These are phyloP conservation scores for Setaria italica DNA, from an alignment of 202 grass and related monocot genomes.

Conservation along the genomic window DNA sequence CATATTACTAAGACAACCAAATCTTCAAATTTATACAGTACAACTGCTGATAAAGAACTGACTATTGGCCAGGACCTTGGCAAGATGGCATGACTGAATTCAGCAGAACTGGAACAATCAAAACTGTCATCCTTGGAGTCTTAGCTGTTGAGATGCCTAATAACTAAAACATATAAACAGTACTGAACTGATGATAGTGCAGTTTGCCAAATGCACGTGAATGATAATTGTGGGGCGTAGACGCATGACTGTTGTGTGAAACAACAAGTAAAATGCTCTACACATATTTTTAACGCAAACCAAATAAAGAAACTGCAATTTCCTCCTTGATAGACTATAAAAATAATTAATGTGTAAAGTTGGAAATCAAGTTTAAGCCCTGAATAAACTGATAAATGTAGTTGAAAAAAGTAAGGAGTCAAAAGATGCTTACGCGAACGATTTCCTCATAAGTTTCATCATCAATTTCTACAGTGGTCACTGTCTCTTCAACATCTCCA, in stretches of 20 bases:
- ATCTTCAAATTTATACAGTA: neutral
- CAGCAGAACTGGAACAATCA: neutral
- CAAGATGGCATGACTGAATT: no score
- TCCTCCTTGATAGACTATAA: neutral
- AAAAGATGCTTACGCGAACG: slow-evolving; percentile 74
- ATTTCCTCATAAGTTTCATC: slow-evolving; percentile 99
- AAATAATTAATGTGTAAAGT: neutral
- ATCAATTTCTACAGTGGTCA: slow-evolving; percentile 94
- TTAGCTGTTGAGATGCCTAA: neutral
- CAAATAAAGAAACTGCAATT: neutral
- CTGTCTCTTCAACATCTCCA: slow-evolving; percentile 97
- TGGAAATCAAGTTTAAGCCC: neutral
- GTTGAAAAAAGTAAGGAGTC: neutral
- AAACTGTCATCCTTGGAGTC: neutral
- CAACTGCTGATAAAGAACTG: neutral
- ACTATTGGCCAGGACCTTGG: neutral
- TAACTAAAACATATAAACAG: neutral
- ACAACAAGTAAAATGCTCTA: neutral
- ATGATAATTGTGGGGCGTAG: neutral
- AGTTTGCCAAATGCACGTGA: neutral
- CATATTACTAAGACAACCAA: neutral
- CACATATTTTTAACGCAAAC: neutral
- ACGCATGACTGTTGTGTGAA: neutral
- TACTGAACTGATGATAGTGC: neutral
- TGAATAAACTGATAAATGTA: neutral